These are phyloP conservation scores for Pyricularia sp. DNA, from an alignment of 2,329 filamentous ascomycete genomes.

Conservation along the genomic window DNA sequence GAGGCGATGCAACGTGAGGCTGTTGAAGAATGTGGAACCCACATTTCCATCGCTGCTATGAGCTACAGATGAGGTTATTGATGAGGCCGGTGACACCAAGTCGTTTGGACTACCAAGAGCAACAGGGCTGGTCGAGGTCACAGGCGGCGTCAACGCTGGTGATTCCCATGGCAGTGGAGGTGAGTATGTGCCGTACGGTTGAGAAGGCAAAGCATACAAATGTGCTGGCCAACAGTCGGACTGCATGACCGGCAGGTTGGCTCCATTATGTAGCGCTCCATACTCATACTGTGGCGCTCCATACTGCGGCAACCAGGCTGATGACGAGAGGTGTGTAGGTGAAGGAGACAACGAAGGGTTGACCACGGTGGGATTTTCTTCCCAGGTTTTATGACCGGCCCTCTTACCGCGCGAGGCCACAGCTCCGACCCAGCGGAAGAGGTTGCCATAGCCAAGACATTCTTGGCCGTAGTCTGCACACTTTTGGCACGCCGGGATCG, in stretches of 20 bases:
- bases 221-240: background rate
- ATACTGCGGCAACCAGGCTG: background rate
- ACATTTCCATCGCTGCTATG: background rate
- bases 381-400: background rate
- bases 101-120: background rate
- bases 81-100: background rate
- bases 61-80: background rate
- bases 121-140: background rate
- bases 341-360: background rate
- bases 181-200: background rate
- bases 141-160: background rate
- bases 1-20: conserved; percentile 1
- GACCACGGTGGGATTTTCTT: background rate
- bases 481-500: conserved; percentile 1
- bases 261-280: background rate
- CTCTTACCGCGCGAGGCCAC: background rate
- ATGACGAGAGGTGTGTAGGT: background rate
- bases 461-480: background rate
- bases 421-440: background rate
- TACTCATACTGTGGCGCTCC: no score
- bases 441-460: conserved; percentile 2
- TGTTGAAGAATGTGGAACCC: background rate
- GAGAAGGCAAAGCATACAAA: background rate
- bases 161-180: background rate
- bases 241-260: background rate